Base-by-base conservation (phyloP, 2,329 filamentous ascomycete species). In the Sclerotinia subarctica region DNA sequence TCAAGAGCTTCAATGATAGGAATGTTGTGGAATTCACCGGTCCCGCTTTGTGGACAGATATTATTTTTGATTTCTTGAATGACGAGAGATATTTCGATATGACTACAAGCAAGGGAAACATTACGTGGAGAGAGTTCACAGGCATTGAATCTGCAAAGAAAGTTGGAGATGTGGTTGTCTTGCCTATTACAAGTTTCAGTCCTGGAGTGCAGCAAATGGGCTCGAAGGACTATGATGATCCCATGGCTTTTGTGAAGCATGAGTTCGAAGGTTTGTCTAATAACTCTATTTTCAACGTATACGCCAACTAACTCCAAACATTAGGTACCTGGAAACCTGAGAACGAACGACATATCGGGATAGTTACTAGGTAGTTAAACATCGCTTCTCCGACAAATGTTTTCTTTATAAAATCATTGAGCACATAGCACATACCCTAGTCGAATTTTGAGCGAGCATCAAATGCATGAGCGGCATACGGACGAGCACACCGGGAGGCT, bases 191-290 rank as follows among this genome's bases (percentile, higher is more conserved):
- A 8, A 94, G 93, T 79, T 99, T 99, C 82, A 97, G 93, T 75
- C 95, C 95, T 0, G 95, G 95, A 35, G 93, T 98, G 56, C 86
- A 89, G 74, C 93, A 97, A 78, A 98, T 97, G 93, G 92, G 91
- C 17, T 91, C 95, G 57, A 89, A 90, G 75, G 93, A 96, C 71
- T 85, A 89, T 53, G 93, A 97, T 73, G 90, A 98, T 77, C 93
- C 93, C 1, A 94, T 97, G 92, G 95, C 95, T 1, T 98, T 96
- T 82, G 95, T 99, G 70, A 94, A 95, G 81, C 95, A 99, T 81
- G 89, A 93, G 67, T 99, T 99, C 78, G 92, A 96, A 83, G 95
- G 94, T 96, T 82, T 24, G 35, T 59, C n/a, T 46, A 8, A 7
- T n/a, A n/a, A 19, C n/a, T 53, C 52, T n/a, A n/a, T 56, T 47